Conservation (phyloP, 108 stramenopile species). For the Skeletonema costatum region DNA sequence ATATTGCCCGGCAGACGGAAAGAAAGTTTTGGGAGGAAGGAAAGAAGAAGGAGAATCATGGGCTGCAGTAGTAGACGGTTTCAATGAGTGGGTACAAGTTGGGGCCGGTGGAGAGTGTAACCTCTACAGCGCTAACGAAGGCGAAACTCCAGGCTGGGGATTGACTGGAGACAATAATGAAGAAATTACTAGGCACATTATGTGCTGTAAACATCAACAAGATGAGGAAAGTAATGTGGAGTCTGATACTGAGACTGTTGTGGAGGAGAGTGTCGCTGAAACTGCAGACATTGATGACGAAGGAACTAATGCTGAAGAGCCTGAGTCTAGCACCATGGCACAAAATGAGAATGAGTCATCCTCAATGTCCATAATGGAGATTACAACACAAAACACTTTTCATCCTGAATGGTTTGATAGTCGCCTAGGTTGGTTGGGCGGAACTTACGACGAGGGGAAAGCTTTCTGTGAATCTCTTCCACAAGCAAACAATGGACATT, state of each 20-base stretch:
- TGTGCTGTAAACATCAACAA: constrained; percentile 8
- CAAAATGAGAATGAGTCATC: background rate
- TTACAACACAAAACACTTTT: constrained; percentile 15
- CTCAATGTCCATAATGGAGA: constrained; percentile 37
- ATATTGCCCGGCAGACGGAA: constrained; percentile 16
- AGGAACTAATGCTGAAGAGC: background rate
- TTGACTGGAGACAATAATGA: constrained; percentile 21
- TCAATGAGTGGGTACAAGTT: constrained; percentile 45
- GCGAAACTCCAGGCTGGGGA: constrained; percentile 27
- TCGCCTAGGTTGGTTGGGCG: constrained; percentile 38
- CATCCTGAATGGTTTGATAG: constrained; percentile 37
- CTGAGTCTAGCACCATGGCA: background rate
- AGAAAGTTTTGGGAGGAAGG: constrained; percentile 19
- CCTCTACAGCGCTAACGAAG: constrained; percentile 14
- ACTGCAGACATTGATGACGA: background rate
- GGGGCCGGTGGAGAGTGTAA: constrained; percentile 25
- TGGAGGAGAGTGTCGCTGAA: background rate
- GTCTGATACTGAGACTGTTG: background rate
- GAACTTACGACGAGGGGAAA: constrained; percentile 24
- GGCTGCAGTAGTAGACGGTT: constrained; percentile 36
- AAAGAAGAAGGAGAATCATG: constrained; percentile 36
- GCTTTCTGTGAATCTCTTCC: constrained; percentile 43
- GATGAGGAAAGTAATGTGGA: background rate
- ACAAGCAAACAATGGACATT: background rate
- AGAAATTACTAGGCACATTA: constrained; percentile 24